These are phyloP conservation scores for Deakozyma indianensis DNA, from an alignment of 805 yeast species.

Conservation along the genomic window DNA sequence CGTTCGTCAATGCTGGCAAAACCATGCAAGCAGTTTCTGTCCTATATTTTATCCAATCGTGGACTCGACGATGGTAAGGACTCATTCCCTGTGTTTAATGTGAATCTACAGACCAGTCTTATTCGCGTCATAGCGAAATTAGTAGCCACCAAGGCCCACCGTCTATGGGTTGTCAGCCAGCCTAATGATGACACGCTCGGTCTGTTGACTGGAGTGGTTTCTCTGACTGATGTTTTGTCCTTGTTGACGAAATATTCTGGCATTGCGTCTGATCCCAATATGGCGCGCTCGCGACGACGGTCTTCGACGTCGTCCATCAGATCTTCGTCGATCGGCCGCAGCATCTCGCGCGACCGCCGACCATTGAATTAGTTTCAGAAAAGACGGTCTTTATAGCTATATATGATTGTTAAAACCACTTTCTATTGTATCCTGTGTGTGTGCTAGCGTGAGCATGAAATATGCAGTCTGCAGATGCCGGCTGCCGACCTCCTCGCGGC, in stretches of 20 bases:
- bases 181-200: constrained; percentile 30
- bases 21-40: constrained; percentile 75
- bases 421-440: too few relatives aligned
- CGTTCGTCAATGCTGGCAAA: constrained; percentile 72
- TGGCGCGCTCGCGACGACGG: constrained; percentile 81
- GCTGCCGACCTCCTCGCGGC: too few relatives aligned
- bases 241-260: constrained; percentile 67
- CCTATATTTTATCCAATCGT: constrained; percentile 71
- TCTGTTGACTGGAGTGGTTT: constrained; percentile 77
- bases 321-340: constrained; percentile 3
- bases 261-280: constrained; percentile 60
- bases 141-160: constrained; percentile 88
- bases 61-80: constrained; percentile 93
- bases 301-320: constrained; percentile 14
- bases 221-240: constrained; percentile 80
- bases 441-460: too few relatives aligned
- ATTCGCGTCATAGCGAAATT: constrained; percentile 86
- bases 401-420: too few relatives aligned
- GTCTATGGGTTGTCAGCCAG: constrained; percentile 32
- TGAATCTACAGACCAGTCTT: constrained; percentile 60
- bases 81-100: constrained; percentile 93
- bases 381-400: too few relatives aligned
- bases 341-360: neutral
- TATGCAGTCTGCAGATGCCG: too few relatives aligned
- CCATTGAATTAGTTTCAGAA: neutral